These are phyloP conservation scores for Erigeron philadelphicus DNA, from an alignment of 140 eudicot species.

Conservation along the genomic window DNA sequence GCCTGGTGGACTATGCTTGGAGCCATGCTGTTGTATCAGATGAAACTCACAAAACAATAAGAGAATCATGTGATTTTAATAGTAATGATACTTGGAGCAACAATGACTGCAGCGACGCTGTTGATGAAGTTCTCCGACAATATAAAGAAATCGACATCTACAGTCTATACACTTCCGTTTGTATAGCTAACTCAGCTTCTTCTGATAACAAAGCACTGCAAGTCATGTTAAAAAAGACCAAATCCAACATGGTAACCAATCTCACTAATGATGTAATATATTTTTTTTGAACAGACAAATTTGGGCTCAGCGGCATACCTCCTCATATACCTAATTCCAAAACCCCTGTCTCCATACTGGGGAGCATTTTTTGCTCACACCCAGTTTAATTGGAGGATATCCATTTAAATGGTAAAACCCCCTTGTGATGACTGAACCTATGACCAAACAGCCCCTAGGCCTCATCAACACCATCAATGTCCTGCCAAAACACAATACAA, in stretches of 20 bases:
- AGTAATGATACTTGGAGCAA: constrained; percentile 71
- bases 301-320: too few species aligned
- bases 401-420: too few species aligned
- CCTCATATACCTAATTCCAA: too few species aligned
- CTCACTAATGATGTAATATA: constrained; percentile 2
- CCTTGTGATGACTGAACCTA: too few species aligned
- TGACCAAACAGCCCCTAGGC: too few species aligned
- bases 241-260: constrained; percentile 65
- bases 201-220: constrained; percentile 39
- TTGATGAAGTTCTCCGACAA: constrained; percentile 65
- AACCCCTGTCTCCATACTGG: too few species aligned
- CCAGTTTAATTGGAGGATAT: too few species aligned
- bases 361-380: too few species aligned
- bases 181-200: constrained; percentile 50
- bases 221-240: constrained; percentile 44
- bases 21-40: constrained; percentile 95
- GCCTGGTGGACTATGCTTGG: constrained; percentile 91
- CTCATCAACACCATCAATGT: too few species aligned
- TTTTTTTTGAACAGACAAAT: too few species aligned
- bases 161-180: constrained; percentile 83
- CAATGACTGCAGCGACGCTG: constrained; percentile 46
- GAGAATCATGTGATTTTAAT: constrained; percentile 66
- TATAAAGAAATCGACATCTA: constrained; percentile 77
- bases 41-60: constrained; percentile 75
- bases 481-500: too few species aligned